Conservation (phyloP, 352 stramenopile genomes). For the Globisporangium abappressorium region DNA sequence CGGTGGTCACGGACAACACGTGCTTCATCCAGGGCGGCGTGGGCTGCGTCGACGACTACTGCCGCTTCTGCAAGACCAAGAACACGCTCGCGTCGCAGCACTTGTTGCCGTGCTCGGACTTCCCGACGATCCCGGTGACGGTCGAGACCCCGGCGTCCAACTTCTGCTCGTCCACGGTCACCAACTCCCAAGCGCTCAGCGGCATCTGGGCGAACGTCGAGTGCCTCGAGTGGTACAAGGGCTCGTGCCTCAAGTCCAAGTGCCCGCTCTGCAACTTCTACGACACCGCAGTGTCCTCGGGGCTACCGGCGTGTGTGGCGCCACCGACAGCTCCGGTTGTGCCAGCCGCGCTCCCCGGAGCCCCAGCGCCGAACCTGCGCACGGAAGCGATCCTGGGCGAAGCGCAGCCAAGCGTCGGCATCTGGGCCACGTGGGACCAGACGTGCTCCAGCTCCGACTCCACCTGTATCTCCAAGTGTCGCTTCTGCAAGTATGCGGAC, state of each 20-base stretch:
- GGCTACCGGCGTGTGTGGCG: conserved; percentile 2
- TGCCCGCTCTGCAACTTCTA: conserved; percentile 14
- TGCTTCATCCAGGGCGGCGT: neutral
- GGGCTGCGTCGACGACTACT: conserved; percentile 4
- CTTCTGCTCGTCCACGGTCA: conserved; percentile 5
- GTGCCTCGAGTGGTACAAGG: conserved; percentile 13
- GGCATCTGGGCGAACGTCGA: conserved; percentile 18
- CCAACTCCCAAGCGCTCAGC: conserved; percentile 8
- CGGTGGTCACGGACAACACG: conserved; percentile 8
- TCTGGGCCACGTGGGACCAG: conserved; percentile 16
- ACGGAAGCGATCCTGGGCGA: conserved; percentile 11
- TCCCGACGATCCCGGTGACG: conserved; percentile 4
- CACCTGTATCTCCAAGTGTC: conserved; percentile 14
- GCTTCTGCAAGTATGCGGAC: conserved; percentile 16
- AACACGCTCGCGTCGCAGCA: conserved; percentile 8
- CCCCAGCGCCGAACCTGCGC: conserved; percentile 9
- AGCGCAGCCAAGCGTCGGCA: conserved; percentile 4
- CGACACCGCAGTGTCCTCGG: conserved; percentile 1
- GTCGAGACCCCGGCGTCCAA: conserved; percentile 4
- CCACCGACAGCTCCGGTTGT: neutral
- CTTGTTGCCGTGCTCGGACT: conserved; percentile 6
- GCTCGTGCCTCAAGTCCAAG: conserved; percentile 8
- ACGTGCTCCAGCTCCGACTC: conserved; percentile 5
- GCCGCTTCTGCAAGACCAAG: conserved; percentile 17
- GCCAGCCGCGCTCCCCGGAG: neutral